These are phyloP conservation scores for Blepharisma japonicum DNA, from an alignment of 73 alveolate species.

Conservation along the genomic window DNA sequence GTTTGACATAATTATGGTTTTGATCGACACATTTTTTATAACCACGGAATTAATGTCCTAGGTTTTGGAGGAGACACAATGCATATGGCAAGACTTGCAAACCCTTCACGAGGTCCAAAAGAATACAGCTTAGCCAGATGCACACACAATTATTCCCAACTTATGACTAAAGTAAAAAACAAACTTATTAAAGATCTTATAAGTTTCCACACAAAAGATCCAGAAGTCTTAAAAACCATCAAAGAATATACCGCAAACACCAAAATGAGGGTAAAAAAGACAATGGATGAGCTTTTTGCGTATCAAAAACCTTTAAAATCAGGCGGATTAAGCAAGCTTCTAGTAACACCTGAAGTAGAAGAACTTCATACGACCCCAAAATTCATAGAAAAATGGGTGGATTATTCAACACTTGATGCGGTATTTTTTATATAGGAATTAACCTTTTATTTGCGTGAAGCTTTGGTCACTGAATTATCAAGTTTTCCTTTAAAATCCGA, in stretches of 20 bases:
- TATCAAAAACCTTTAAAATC: conserved; percentile 53
- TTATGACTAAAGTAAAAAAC: conserved; percentile 47
- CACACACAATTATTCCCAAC: conserved; percentile 52
- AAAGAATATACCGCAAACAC: conserved; percentile 10
- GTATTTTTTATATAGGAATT: conserved; percentile 62
- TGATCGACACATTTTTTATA: conserved; percentile 78
- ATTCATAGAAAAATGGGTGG: conserved; percentile 65
- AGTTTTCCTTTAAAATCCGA: conserved; percentile 37
- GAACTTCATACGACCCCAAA: conserved; percentile 72
- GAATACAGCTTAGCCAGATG: conserved; percentile 65
- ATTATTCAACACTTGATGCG: conserved; percentile 85
- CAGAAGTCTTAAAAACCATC: conserved; percentile 17
- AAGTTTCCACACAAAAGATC: conserved; percentile 20
- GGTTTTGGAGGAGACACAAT: conserved; percentile 92
- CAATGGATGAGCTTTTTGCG: conserved; percentile 65
- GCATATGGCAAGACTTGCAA: conserved; percentile 92
- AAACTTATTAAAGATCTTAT: conserved; percentile 32
- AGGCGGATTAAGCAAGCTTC: conserved; percentile 66
- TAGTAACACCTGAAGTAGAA: conserved; percentile 68
- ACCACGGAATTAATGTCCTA: conserved; percentile 72
- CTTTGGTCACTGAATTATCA: conserved; percentile 36
- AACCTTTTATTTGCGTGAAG: conserved; percentile 51
- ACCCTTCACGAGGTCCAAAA: conserved; percentile 70
- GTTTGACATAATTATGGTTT: conserved; percentile 89
- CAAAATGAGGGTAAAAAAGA: conserved; percentile 39